Percentiles rank a stretch among this genome's conserved stretches.
phyloP scores from a whole-genome alignment of 2,329 filamentous ascomycete genomes.

The Cytospora piceicola region DNA sequence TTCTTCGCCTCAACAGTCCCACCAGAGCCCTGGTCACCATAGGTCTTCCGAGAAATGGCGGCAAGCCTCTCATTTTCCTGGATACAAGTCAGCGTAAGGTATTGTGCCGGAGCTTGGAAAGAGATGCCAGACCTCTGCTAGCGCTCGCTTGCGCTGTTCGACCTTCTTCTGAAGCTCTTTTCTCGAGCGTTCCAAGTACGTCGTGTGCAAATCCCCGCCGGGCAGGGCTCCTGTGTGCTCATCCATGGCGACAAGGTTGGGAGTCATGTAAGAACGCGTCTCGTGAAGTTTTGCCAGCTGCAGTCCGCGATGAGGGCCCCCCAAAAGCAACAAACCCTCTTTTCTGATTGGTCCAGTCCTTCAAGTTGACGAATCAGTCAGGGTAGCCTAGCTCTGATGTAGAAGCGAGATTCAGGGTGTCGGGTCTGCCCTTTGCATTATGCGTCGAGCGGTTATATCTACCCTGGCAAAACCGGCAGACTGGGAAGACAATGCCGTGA shows the following conservation, averaged over 20 bases:
- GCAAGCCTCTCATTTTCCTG: conserved; percentile 31
- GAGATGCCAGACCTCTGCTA: conserved; percentile 47
- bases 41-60: neutral
- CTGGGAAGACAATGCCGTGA: conserved; percentile 15
- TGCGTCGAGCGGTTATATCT: conserved; percentile 17
- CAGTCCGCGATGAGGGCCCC: neutral
- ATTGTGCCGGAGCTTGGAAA: conserved; percentile 27
- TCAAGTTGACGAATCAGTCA: conserved; percentile 14
- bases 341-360: conserved; percentile 20
- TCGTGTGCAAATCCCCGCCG: conserved; percentile 48
- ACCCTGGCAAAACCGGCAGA: conserved; percentile 4
- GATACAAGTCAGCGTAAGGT: conserved; percentile 30
- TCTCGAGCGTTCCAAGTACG: conserved; percentile 68
- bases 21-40: neutral
- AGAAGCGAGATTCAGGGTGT: conserved; percentile 27
- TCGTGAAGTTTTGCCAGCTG: conserved; percentile 6
- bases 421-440: conserved; percentile 15
- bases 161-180: conserved; percentile 66
- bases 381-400: conserved; percentile 11
- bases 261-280: conserved; percentile 37
- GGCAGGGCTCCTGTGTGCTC: conserved; percentile 37
- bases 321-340: neutral
- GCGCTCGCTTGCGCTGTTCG: conserved; percentile 55
- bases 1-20: conserved; percentile 12
- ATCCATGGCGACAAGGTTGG: conserved; percentile 37